Evolutionary conservation across 2,329 filamentous ascomycete species (phyloP).

Genomic region (Botrytis hyacinthi): DNA sequence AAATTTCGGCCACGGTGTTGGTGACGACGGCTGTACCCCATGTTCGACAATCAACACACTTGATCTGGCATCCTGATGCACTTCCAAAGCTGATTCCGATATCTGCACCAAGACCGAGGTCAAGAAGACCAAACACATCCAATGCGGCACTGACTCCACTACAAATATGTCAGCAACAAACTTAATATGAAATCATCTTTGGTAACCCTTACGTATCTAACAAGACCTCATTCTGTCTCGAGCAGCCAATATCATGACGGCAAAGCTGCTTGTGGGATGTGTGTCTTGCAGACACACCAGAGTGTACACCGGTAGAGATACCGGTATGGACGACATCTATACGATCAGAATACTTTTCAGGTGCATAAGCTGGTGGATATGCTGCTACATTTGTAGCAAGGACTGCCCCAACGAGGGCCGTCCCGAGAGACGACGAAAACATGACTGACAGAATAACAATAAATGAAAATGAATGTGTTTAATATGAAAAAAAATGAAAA

Average conservation of each 20-base stretch:
- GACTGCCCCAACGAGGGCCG: slow-evolving; percentile 18
- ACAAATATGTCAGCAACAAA: slow-evolving; percentile 11
- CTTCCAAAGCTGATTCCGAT: slow-evolving; percentile 16
- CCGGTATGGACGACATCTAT: not conserved
- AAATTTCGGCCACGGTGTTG: slow-evolving; percentile 26
- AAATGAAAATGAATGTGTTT: slow-evolving; percentile 10
- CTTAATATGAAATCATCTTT: not conserved
- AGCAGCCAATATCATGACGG: slow-evolving; percentile 18
- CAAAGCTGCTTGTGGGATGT: not conserved
- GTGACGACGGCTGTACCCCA: slow-evolving; percentile 31
- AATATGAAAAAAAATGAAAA: not conserved
- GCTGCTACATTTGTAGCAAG: slow-evolving; percentile 18
- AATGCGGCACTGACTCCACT: slow-evolving; percentile 18
- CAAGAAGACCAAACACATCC: slow-evolving; percentile 17
- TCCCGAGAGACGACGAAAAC: slow-evolving; percentile 19
- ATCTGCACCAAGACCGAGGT: not conserved
- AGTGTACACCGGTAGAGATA: not conserved
- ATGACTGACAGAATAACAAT: slow-evolving; percentile 13
- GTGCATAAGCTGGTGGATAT: slow-evolving; percentile 10
- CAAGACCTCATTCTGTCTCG: slow-evolving; percentile 26
- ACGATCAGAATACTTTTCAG: slow-evolving; percentile 1
- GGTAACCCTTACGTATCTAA: slow-evolving; percentile 27
- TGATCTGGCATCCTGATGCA: slow-evolving; percentile 17
- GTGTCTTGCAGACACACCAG: not conserved
- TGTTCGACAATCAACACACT: slow-evolving; percentile 31